Conservation (phyloP, 2,329 filamentous ascomycete genomes). For the Sarocladium kiliense region DNA sequence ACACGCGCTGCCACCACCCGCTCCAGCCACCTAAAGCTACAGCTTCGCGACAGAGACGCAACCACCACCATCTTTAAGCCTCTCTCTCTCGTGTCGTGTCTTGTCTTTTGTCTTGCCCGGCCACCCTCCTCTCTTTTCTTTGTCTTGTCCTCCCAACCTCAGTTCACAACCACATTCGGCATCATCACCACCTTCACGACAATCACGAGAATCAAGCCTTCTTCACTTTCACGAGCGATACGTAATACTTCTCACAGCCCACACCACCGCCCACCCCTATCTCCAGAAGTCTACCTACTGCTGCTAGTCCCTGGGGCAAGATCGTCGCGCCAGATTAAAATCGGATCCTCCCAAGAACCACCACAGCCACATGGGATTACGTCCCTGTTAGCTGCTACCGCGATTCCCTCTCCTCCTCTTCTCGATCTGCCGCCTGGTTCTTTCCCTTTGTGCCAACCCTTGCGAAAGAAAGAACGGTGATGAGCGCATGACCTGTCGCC, state of each 20-base stretch:
- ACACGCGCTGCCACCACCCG: background rate
- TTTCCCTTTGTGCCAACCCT: background rate
- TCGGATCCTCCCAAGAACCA: background rate
- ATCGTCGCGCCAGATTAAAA: conserved; percentile 9
- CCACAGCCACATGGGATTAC: conserved; percentile 4
- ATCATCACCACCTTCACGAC: background rate
- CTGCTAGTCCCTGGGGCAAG: background rate
- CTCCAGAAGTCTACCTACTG: background rate
- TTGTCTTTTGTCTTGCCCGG: background rate
- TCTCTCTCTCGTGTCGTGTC: background rate
- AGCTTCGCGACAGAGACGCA: background rate
- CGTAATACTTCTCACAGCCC: background rate
- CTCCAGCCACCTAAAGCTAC: background rate
- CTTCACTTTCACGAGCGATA: background rate
- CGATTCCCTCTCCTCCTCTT: background rate
- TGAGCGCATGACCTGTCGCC: background rate
- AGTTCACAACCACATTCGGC: background rate
- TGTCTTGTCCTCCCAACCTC: background rate
- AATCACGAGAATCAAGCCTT: background rate
- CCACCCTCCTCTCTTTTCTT: background rate
- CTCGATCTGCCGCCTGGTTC: background rate
- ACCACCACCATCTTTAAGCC: background rate
- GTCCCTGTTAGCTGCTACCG: background rate
- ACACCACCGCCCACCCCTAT: background rate
- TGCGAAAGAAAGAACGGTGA: background rate